These are phyloP conservation scores for Venturia oleaginea DNA, from an alignment of 2,329 filamentous ascomycete species.

Conservation along the genomic window DNA sequence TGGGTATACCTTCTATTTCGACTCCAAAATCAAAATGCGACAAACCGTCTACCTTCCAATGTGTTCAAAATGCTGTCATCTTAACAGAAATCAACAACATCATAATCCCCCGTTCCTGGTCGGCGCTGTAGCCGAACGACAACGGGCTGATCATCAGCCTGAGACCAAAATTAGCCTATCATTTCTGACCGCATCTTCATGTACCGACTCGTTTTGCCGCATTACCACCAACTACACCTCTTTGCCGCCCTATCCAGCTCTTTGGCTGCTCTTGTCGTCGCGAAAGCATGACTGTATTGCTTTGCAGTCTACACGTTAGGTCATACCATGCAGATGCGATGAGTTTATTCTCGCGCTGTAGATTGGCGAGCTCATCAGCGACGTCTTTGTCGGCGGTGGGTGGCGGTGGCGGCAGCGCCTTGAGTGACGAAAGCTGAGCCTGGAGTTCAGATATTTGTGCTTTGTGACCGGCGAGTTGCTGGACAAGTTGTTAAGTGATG, in stretches of 20 bases:
- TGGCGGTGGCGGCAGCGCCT: slow-evolving; percentile 14
- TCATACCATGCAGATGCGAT: slow-evolving; percentile 84
- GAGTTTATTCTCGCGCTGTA: slow-evolving; percentile 68
- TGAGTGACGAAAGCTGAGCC: slow-evolving; percentile 14
- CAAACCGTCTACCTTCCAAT: no score
- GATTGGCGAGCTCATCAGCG: slow-evolving; percentile 49
- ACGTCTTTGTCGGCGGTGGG: slow-evolving; percentile 20
- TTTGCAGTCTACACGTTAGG: slow-evolving; percentile 67
- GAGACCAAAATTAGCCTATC: background rate
- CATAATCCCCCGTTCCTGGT: background rate
- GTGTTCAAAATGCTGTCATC: background rate
- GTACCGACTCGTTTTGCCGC: background rate
- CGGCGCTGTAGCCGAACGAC: background rate
- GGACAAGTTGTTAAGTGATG: background rate
- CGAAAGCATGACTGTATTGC: slow-evolving; percentile 72
- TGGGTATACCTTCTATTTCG: background rate
- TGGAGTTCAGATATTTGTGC: background rate
- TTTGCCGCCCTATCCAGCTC: slow-evolving; percentile 80
- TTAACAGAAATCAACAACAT: background rate
- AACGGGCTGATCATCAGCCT: background rate
- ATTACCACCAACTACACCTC: slow-evolving; percentile 33
- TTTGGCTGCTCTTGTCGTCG: slow-evolving; percentile 64
- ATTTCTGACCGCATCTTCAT: background rate
- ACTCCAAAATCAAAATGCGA: background rate
- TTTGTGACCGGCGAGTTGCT: background rate